These are phyloP conservation scores for Quercus phellos DNA, from an alignment of 331 rosid species.

Conservation along the genomic window DNA sequence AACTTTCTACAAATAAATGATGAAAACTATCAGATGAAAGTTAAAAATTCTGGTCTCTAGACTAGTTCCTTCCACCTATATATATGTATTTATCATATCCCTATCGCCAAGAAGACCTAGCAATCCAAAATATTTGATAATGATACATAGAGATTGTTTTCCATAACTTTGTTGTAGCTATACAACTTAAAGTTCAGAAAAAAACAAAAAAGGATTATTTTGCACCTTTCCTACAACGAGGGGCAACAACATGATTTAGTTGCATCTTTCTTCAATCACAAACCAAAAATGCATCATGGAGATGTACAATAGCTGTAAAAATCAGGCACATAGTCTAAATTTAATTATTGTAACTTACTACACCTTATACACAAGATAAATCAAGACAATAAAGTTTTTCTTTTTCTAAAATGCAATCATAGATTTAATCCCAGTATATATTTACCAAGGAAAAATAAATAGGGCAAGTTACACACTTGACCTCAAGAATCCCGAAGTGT, in stretches of 20 bases:
- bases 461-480: too few relatives aligned
- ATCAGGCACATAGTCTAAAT: too few relatives aligned
- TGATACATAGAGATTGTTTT: not conserved
- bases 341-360: too few relatives aligned
- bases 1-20: not conserved
- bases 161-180: too few relatives aligned
- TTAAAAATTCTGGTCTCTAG: not conserved
- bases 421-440: not conserved
- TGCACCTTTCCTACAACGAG: too few relatives aligned
- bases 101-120: not conserved
- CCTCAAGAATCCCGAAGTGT: too few relatives aligned
- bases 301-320: too few relatives aligned
- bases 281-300: too few relatives aligned
- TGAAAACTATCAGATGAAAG: not conserved
- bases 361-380: not conserved
- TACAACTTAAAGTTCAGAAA: too few relatives aligned
- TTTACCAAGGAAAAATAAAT: not conserved
- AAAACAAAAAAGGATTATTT: too few relatives aligned
- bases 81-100: conserved; percentile 13
- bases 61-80: not conserved
- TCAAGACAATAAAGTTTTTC: not conserved
- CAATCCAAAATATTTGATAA: not conserved
- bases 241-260: too few relatives aligned
- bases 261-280: too few relatives aligned
- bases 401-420: not conserved